These are phyloP conservation scores for Aspergillus thermomutatus DNA, from an alignment of 2,329 filamentous ascomycete genomes.

Conservation along the genomic window DNA sequence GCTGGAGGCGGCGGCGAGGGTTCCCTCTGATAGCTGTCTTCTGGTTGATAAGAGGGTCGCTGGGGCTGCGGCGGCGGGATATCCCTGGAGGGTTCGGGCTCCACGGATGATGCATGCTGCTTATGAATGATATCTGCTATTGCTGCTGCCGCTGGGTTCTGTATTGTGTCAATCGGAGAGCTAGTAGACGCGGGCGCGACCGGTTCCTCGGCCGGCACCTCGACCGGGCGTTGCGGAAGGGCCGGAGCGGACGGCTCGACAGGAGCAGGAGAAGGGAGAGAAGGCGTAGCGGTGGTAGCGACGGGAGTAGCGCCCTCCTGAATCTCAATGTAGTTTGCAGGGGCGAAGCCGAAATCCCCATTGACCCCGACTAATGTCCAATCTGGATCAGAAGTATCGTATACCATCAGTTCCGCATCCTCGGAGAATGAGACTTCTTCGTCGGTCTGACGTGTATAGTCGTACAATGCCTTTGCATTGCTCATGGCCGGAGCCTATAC, in stretches of 20 bases:
- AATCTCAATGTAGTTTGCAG: slow-evolving; percentile 91
- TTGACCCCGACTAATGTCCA: slow-evolving; percentile 90
- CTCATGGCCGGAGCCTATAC: slow-evolving; percentile 61
- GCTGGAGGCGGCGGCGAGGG: slow-evolving; percentile 50
- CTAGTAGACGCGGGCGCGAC: slow-evolving; percentile 19
- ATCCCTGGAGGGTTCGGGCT: slow-evolving; percentile 25
- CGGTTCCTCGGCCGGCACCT: slow-evolving; percentile 23
- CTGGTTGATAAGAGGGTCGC: slow-evolving; percentile 60
- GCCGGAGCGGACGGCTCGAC: slow-evolving; percentile 41
- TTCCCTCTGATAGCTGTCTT: slow-evolving; percentile 55
- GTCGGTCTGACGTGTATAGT: slow-evolving; percentile 95
- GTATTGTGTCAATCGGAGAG: slow-evolving; percentile 43
- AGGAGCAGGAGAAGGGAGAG: slow-evolving; percentile 16
- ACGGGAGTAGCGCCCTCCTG: slow-evolving; percentile 50
- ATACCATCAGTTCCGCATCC: slow-evolving; percentile 77
- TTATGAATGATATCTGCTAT: slow-evolving; percentile 49
- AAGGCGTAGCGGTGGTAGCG: slow-evolving; percentile 28
- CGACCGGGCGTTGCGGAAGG: slow-evolving; percentile 28
- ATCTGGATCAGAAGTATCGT: slow-evolving; percentile 87
- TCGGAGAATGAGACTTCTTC: slow-evolving; percentile 96
- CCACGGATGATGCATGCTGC: slow-evolving; percentile 33
- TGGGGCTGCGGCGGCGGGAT: slow-evolving; percentile 39
- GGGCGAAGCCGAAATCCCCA: slow-evolving; percentile 88
- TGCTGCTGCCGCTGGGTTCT: slow-evolving; percentile 55
- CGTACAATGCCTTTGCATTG: slow-evolving; percentile 89